Percentiles rank a stretch among this genome's conserved stretches.
phyloP scores from a whole-genome alignment of 2,329 filamentous ascomycete genomes.

The Paracoccidioides brasiliensis region DNA sequence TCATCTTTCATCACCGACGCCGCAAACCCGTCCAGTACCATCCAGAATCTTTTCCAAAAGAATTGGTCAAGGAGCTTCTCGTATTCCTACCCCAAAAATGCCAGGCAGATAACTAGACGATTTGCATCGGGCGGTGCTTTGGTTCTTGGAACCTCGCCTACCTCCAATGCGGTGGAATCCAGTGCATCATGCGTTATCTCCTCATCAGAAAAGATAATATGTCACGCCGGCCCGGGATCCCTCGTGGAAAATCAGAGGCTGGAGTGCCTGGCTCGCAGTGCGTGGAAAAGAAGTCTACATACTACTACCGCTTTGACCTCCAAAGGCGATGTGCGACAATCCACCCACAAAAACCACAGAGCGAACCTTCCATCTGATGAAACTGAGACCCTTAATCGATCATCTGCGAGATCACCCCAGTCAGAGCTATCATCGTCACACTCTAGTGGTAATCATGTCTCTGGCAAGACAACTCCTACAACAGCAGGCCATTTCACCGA shows the following conservation, averaged over 20 bases:
- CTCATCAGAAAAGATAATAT: slow-evolving; percentile 19
- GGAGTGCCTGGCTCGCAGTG: slow-evolving; percentile 11
- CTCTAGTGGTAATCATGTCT: not conserved
- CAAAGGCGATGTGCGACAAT: not conserved
- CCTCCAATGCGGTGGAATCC: slow-evolving; percentile 21
- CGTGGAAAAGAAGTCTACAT: slow-evolving; percentile 22
- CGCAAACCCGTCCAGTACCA: slow-evolving; percentile 8
- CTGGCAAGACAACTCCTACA: not conserved
- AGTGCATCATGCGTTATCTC: slow-evolving; percentile 20
- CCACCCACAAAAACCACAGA: not conserved
- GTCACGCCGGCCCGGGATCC: slow-evolving; percentile 13
- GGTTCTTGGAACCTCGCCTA: slow-evolving; percentile 33
- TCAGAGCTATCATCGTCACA: not conserved
- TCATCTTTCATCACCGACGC: slow-evolving; percentile 6
- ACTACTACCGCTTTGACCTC: slow-evolving; percentile 10
- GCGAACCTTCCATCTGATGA: not conserved
- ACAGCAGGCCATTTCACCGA: slow-evolving; percentile 40
- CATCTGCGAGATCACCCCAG: not conserved
- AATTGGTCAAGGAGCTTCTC: slow-evolving; percentile 11
- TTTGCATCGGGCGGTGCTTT: slow-evolving; percentile 45
- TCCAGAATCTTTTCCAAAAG: slow-evolving; percentile 10
- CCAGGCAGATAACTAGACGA: slow-evolving; percentile 35
- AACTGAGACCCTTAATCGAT: not conserved
- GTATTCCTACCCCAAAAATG: slow-evolving; percentile 15
- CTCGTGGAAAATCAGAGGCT: slow-evolving; percentile 12